Conservation (phyloP, 768 basidiomycete species). For the Polyporus arcularius region DNA sequence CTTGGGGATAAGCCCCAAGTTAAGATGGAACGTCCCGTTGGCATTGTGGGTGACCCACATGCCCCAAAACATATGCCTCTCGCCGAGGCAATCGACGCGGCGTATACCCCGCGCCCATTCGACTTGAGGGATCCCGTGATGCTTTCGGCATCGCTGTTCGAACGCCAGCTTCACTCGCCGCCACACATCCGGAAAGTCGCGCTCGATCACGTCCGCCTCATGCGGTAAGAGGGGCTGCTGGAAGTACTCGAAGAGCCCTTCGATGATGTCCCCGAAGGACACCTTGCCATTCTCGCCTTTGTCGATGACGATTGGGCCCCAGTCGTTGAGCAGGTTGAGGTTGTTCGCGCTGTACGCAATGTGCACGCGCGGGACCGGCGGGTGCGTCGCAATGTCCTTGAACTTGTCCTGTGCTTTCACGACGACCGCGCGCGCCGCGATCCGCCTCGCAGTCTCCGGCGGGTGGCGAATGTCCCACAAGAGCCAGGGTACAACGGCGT, state of each 20-base stretch:
- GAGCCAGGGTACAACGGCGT: slow-evolving; percentile 29
- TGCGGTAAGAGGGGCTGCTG: slow-evolving; percentile 40
- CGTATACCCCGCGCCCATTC: slow-evolving; percentile 42
- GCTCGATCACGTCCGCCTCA: slow-evolving; percentile 29
- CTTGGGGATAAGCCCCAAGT: slow-evolving; percentile 40
- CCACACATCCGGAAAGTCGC: slow-evolving; percentile 23
- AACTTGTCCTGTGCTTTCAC: slow-evolving; percentile 23
- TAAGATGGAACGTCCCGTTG: slow-evolving; percentile 46
- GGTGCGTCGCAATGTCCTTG: slow-evolving; percentile 25
- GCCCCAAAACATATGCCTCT: slow-evolving; percentile 48
- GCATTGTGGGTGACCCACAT: slow-evolving; percentile 29
- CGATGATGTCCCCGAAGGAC: slow-evolving; percentile 47
- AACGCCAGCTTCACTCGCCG: slow-evolving; percentile 30
- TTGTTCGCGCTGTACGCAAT: slow-evolving; percentile 26
- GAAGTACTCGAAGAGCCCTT: slow-evolving; percentile 51
- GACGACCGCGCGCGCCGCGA: slow-evolving; percentile 31
- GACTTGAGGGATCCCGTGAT: slow-evolving; percentile 41
- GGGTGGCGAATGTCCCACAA: slow-evolving; percentile 39
- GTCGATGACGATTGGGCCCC: slow-evolving; percentile 54
- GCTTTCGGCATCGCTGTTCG: slow-evolving; percentile 38
- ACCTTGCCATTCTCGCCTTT: slow-evolving; percentile 28
- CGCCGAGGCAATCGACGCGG: slow-evolving; percentile 54
- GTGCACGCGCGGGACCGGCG: slow-evolving; percentile 22
- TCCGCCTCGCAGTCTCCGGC: slow-evolving; percentile 33
- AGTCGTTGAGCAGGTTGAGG: slow-evolving; percentile 21